These are phyloP conservation scores for Uronychia binucleata DNA, from an alignment of 73 alveolate genomes.

Conservation along the genomic window DNA sequence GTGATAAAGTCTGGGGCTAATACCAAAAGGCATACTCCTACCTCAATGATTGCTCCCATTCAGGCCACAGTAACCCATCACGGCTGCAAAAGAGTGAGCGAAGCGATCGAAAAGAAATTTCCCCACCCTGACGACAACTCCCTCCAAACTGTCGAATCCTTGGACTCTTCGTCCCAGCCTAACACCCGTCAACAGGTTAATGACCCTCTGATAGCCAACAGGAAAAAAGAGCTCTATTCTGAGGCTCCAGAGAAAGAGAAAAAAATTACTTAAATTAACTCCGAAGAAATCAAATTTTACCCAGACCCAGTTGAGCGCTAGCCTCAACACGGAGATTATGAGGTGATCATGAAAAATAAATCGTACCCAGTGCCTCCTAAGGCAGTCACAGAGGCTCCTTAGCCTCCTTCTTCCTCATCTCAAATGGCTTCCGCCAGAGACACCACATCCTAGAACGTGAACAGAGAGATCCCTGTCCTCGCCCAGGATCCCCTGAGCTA, in stretches of 20 bases:
- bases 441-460: background rate
- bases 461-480: background rate
- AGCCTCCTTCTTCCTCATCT: background rate
- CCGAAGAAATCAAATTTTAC: background rate
- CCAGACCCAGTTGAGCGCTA: background rate
- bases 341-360: background rate
- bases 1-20: background rate
- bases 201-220: too few species aligned
- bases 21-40: background rate
- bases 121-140: background rate
- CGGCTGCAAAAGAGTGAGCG: background rate
- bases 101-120: background rate
- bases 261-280: background rate
- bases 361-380: background rate
- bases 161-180: background rate
- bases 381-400: background rate
- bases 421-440: background rate
- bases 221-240: too few species aligned
- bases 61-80: background rate
- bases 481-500: background rate
- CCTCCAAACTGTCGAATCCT: background rate
- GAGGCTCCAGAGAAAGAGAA: background rate
- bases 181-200: too few species aligned
- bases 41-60: background rate
- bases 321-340: background rate